Percentiles rank a stretch among this genome's conserved stretches.
Evolutionary conservation across 129 eudicot species (phyloP).

Genomic region (Helianthus annuus): HanXRQr2.0-SUNRISE NC_035437.2:173368550-173369049

Average conservation of each 20-base stretch:
- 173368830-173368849: slow-evolving; percentile 83
- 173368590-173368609: slow-evolving; percentile 47
- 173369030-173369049: slow-evolving; percentile 84
- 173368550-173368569: slow-evolving; percentile 53
- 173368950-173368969: slow-evolving; percentile 94
- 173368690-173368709: slow-evolving; percentile 48
- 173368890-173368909: too few species aligned
- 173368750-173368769: slow-evolving; percentile 88
- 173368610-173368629: slow-evolving; percentile 35
- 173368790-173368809: slow-evolving; percentile 64
- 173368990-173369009: slow-evolving; percentile 81
- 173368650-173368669: not conserved
- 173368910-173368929: too few species aligned
- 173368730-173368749: slow-evolving; percentile 67
- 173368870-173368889: too few species aligned
- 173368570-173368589: slow-evolving; percentile 44
- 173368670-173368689: not conserved
- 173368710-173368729: slow-evolving; percentile 76
- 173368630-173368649: not conserved
- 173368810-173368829: slow-evolving; percentile 78
- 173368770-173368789: slow-evolving; percentile 86
- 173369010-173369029: slow-evolving; percentile 90
- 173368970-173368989: slow-evolving; percentile 76
- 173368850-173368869: slow-evolving; percentile 98
- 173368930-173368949: too few species aligned